Evolutionary conservation across 192 early-diverging fungal genomes (phyloP).

Genomic region (Coemansia umbellata): DNA sequence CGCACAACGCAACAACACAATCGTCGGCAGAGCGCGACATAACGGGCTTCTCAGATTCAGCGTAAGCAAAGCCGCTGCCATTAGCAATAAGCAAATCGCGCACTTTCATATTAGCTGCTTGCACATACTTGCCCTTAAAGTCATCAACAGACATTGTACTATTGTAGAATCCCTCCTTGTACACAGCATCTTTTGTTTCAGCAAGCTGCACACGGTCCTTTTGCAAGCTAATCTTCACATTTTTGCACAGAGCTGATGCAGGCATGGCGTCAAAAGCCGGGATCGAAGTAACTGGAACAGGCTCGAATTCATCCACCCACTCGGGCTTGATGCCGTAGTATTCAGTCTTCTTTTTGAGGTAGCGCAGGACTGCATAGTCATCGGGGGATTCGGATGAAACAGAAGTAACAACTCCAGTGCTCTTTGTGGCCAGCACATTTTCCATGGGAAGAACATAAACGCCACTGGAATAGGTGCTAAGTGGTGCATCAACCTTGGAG

Average conservation of each 20-base stretch:
- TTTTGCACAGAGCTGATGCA: conserved; percentile 77
- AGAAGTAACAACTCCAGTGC: conserved; percentile 95
- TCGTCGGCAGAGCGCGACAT: conserved; percentile 94
- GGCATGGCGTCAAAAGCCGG: conserved; percentile 80
- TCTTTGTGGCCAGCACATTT: conserved; percentile 86
- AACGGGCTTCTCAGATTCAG: conserved; percentile 91
- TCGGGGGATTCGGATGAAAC: conserved; percentile 97
- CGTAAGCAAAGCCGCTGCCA: conserved; percentile 82
- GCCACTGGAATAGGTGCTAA: conserved; percentile 61
- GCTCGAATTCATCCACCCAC: conserved; percentile 83
- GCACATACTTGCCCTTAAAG: conserved; percentile 76
- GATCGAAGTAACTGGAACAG: conserved; percentile 81
- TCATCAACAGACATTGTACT: conserved; percentile 83
- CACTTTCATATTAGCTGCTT: conserved; percentile 86
- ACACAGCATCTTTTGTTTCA: conserved; percentile 88
- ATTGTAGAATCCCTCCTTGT: conserved; percentile 98
- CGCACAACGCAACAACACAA: conserved; percentile 92
- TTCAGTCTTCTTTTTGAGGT: conserved; percentile 88
- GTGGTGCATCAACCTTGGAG: conserved; percentile 80
- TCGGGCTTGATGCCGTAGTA: conserved; percentile 85
- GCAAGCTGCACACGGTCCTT: conserved; percentile 93
- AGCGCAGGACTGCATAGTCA: conserved; percentile 86
- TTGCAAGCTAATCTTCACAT: conserved; percentile 93
- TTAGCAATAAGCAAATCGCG: conserved; percentile 67
- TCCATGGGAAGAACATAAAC: conserved; percentile 97